phyloP scores from a whole-genome alignment of 169 alveolate genomes.

The Plasmodium ovale region DNA sequence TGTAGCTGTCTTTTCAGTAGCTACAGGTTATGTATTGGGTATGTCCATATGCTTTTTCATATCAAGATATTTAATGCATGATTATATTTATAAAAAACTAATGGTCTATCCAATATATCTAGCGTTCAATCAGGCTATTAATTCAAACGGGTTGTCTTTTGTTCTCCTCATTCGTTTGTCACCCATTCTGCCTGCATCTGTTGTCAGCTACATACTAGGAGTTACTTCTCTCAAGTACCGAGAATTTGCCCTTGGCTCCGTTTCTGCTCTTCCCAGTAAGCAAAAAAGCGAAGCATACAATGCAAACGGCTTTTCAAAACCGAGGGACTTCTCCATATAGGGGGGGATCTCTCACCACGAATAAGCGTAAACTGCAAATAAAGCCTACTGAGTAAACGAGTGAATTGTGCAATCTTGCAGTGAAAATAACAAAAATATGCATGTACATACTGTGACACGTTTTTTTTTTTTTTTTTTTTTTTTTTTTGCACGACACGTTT shows the following conservation, averaged over 20 bases:
- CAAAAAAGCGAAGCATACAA: neutral
- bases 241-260: constrained; percentile 70
- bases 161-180: constrained; percentile 75
- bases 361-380: too few species aligned
- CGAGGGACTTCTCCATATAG: neutral
- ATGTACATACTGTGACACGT: neutral
- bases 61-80: constrained; percentile 73
- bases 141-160: constrained; percentile 70
- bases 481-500: neutral
- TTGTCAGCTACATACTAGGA: constrained; percentile 73
- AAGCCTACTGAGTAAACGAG: too few species aligned
- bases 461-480: neutral
- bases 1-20: constrained; percentile 71
- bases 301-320: neutral
- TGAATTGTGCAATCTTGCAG: too few species aligned
- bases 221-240: constrained; percentile 65
- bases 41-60: constrained; percentile 75
- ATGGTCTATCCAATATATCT: constrained; percentile 68
- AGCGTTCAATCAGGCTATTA: constrained; percentile 76
- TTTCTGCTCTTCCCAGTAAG: constrained; percentile 74
- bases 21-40: constrained; percentile 61
- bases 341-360: too few species aligned
- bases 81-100: constrained; percentile 71
- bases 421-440: neutral
- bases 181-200: constrained; percentile 74